phyloP scores from a whole-genome alignment of 805 yeast genomes.

The Candida arabinofermentans region DNA sequence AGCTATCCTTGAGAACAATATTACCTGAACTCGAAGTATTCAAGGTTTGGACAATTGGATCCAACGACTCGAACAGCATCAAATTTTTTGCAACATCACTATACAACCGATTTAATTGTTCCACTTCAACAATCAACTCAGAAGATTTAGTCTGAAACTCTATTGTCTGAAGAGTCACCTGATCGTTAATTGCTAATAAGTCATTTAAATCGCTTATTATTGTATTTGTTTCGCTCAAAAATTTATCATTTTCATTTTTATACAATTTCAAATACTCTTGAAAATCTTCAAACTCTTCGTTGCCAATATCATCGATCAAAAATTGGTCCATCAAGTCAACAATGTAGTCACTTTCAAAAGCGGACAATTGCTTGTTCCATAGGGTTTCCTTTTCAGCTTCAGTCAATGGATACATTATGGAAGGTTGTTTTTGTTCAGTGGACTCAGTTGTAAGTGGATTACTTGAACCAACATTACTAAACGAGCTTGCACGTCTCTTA shows the following conservation, averaged over 20 bases:
- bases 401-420: slow-evolving; percentile 34
- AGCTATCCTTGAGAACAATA: slow-evolving; percentile 58
- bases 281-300: slow-evolving; percentile 34
- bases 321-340: slow-evolving; percentile 38
- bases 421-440: background rate
- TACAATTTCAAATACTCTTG: slow-evolving; percentile 30
- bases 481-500: slow-evolving; percentile 13
- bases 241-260: slow-evolving; percentile 27
- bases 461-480: background rate
- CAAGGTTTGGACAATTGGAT: slow-evolving; percentile 61
- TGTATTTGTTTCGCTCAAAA: slow-evolving; percentile 42
- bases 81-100: slow-evolving; percentile 46
- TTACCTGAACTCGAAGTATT: slow-evolving; percentile 63
- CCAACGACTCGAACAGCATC: slow-evolving; percentile 64
- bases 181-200: slow-evolving; percentile 48
- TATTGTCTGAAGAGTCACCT: slow-evolving; percentile 57
- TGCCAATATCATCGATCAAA: slow-evolving; percentile 35
- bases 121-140: slow-evolving; percentile 43
- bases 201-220: slow-evolving; percentile 44
- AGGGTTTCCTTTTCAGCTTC: slow-evolving; percentile 32
- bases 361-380: slow-evolving; percentile 34
- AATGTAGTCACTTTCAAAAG: slow-evolving; percentile 40
- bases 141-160: slow-evolving; percentile 60
- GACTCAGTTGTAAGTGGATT: background rate
- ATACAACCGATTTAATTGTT: slow-evolving; percentile 37